Conservation (phyloP, 179 eudicot genomes). For the Spinacia oleracea region DNA sequence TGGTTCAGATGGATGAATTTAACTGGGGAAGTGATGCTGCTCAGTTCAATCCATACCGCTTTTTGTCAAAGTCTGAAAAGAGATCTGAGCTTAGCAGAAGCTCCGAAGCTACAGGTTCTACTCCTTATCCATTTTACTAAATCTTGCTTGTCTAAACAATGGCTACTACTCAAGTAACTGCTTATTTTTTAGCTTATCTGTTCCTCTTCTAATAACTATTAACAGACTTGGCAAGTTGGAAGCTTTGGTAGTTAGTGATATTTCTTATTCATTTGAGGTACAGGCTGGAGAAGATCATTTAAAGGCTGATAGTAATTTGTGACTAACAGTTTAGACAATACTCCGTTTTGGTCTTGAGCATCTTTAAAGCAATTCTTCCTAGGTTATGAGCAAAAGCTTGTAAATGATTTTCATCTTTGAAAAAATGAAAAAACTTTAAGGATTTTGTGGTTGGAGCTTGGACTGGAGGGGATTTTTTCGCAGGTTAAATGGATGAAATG, state of each 20-base stretch:
- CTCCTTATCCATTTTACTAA: background rate
- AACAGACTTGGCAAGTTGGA: background rate
- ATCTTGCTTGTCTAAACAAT: background rate
- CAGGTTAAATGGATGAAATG: background rate
- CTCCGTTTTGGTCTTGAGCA: background rate
- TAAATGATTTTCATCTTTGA: background rate
- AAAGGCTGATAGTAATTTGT: background rate
- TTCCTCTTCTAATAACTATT: background rate
- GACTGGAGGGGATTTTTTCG: background rate
- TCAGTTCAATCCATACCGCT: conserved; percentile 54
- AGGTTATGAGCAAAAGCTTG: background rate
- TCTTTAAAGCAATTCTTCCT: background rate
- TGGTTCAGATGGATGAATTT: conserved; percentile 49
- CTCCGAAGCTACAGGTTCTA: conserved; percentile 32
- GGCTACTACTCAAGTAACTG: background rate
- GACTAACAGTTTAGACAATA: background rate
- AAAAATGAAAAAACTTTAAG: background rate
- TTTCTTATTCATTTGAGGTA: background rate
- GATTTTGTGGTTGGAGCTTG: background rate
- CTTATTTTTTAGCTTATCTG: background rate
- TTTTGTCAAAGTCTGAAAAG: conserved; percentile 43
- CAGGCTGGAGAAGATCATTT: background rate
- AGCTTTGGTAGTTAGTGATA: background rate
- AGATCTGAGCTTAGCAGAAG: conserved; percentile 20
- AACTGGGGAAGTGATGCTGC: conserved; percentile 59